These are phyloP conservation scores for Gymnopilus junonius DNA, from an alignment of 768 basidiomycete genomes.

Conservation along the genomic window DNA sequence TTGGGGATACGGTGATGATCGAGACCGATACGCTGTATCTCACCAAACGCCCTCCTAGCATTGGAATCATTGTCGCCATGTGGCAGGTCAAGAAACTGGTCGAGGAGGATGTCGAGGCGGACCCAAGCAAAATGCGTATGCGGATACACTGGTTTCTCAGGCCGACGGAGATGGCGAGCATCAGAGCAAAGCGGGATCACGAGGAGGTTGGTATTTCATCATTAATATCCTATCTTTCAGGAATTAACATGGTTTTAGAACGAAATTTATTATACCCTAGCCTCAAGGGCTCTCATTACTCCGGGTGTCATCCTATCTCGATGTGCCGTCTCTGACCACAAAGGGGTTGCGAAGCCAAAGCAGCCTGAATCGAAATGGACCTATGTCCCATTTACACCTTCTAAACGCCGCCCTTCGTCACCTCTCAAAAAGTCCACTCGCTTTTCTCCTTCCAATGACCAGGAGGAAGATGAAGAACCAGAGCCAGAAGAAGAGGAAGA, in stretches of 20 bases:
- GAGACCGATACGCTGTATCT: slow-evolving; percentile 27
- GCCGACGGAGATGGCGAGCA: slow-evolving; percentile 62
- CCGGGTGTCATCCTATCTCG: slow-evolving; percentile 55
- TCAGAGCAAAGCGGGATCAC: slow-evolving; percentile 50
- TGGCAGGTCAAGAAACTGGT: slow-evolving; percentile 53
- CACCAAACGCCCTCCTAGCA: slow-evolving; percentile 52
- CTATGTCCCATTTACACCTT: slow-evolving; percentile 23
- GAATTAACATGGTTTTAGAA: slow-evolving; percentile 46
- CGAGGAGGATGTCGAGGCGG: slow-evolving; percentile 30
- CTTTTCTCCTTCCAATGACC: slow-evolving; percentile 6
- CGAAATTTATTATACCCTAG: slow-evolving; percentile 73
- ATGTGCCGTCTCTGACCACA: slow-evolving; percentile 52
- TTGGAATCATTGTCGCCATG: slow-evolving; percentile 73
- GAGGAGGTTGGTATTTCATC: slow-evolving; percentile 48
- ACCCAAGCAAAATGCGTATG: slow-evolving; percentile 51
- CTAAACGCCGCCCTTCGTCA: slow-evolving; percentile 18
- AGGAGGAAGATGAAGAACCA: slow-evolving; percentile 20
- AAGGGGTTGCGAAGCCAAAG: slow-evolving; percentile 6
- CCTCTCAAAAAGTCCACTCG: slow-evolving; percentile 27
- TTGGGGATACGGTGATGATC: background rate
- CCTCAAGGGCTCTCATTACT: slow-evolving; percentile 49
- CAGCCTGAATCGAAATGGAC: slow-evolving; percentile 11
- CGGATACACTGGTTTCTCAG: slow-evolving; percentile 79
- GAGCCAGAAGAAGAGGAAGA: slow-evolving; percentile 32
- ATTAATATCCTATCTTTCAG: background rate